Percentiles rank a stretch among this genome's conserved stretches.
Evolutionary conservation across 1,284 basidiomycete genomes (phyloP).

Genomic region (Irpex sp.): DNA sequence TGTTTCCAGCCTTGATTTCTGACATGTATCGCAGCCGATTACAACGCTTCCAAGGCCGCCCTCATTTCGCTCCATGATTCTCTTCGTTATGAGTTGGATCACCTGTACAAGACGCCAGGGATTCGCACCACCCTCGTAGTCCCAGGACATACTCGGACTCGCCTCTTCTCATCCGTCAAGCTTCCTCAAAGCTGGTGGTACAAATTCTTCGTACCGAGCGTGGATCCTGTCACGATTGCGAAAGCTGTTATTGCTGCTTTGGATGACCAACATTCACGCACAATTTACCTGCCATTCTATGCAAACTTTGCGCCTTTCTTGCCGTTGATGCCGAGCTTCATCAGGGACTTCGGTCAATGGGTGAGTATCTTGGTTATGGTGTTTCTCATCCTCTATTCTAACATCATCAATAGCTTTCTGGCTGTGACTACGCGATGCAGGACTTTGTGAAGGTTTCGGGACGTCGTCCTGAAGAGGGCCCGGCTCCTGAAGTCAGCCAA

Average conservation of each 20-base stretch:
- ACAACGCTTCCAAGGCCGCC: conserved; percentile 87
- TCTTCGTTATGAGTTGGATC: conserved; percentile 81
- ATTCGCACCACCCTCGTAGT: conserved; percentile 82
- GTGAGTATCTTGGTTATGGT: conserved; percentile 35
- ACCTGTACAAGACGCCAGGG: conserved; percentile 69
- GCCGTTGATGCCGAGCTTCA: conserved; percentile 62
- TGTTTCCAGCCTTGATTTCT: conserved; percentile 1
- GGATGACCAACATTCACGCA: conserved; percentile 72
- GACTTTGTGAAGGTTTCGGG: conserved; percentile 46
- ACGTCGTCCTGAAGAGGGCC: conserved; percentile 39
- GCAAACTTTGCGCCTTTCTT: conserved; percentile 56
- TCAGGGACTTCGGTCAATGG: conserved; percentile 70
- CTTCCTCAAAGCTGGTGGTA: conserved; percentile 51
- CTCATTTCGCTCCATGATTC: conserved; percentile 74
- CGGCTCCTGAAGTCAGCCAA: conserved; percentile 12
- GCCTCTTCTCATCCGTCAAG: conserved; percentile 62
- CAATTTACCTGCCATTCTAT: conserved; percentile 74
- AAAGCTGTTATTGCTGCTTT: conserved; percentile 78
- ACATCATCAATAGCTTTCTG: conserved; percentile 38
- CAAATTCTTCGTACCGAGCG: conserved; percentile 72
- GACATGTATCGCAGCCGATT: conserved; percentile 60
- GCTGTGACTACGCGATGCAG: conserved; percentile 43
- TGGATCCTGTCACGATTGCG: conserved; percentile 72
- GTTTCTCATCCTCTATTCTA: neutral
- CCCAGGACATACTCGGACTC: conserved; percentile 73